Percentiles rank a stretch among this genome's conserved stretches.
phyloP scores from a whole-genome alignment of 495 filamentous ascomycete species.

The Lasiosphaeria miniovina region DNA sequence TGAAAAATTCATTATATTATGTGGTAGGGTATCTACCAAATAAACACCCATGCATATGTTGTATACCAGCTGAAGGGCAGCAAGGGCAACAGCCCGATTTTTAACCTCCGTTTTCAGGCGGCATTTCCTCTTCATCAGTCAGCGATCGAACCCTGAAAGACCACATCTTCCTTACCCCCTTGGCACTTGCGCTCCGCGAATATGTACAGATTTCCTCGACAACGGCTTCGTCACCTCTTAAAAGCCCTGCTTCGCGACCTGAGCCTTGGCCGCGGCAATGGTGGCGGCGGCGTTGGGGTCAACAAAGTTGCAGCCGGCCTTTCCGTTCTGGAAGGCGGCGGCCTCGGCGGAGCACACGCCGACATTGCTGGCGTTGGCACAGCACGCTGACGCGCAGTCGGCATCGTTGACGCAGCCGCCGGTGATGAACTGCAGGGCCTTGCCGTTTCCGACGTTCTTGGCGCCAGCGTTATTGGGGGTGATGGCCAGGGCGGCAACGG shows the following conservation, averaged over 20 bases:
- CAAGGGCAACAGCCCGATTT: too few species aligned
- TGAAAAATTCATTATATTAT: too few species aligned
- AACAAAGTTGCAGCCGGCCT: slow-evolving; percentile 42
- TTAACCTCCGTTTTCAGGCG: too few species aligned
- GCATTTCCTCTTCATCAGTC: too few species aligned
- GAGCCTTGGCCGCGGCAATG: slow-evolving; percentile 40
- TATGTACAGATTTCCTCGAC: too few species aligned
- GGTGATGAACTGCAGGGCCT: slow-evolving; percentile 51
- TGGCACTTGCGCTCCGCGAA: too few species aligned
- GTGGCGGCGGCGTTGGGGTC: slow-evolving; percentile 41
- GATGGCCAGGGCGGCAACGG: slow-evolving; percentile 28
- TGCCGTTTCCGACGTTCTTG: slow-evolving; percentile 50
- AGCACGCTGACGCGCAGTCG: slow-evolving; percentile 44
- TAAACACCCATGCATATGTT: too few species aligned
- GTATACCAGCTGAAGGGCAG: too few species aligned
- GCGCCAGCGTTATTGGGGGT: slow-evolving; percentile 43
- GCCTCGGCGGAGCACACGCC: slow-evolving; percentile 45
- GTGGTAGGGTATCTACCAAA: too few species aligned
- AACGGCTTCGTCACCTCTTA: slow-evolving; percentile 6
- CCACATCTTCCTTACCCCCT: too few species aligned
- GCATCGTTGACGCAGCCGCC: slow-evolving; percentile 46
- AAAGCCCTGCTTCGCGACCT: slow-evolving; percentile 44
- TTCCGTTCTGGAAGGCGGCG: slow-evolving; percentile 40
- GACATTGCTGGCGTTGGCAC: slow-evolving; percentile 33
- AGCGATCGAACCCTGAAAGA: too few species aligned